Evolutionary conservation across 2,329 filamentous ascomycete genomes (phyloP), one percentile per base, ranked within the genome.

Genomic region (Madurella fahalii): DNA sequence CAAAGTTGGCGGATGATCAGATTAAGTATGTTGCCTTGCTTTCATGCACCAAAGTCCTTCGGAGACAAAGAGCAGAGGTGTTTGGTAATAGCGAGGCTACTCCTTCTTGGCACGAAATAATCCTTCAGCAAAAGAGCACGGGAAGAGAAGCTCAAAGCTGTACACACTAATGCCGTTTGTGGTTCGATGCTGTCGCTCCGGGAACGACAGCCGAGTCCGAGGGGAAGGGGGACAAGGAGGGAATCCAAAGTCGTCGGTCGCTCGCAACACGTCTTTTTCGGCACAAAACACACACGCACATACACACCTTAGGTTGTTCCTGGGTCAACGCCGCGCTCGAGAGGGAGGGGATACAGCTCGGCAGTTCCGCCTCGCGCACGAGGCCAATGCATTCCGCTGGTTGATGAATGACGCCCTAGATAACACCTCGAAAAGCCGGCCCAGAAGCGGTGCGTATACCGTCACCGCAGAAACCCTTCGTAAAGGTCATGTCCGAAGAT

Each of bases 81-180:
- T 79, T 81, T 81, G 78, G 78, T 81, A 81, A 80, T 80, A 74
- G 71, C 72, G 71, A 71, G 75, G 75, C 69, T 63, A 44, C 63
- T 76, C 65, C 61, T 69, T 81, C 73, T 81, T 74, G 78, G 78
- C 78, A 81, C 77, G 78, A 72, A 71, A 72, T 70, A 70, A 72
- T 80, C 78, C 78, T 81, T 81, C 78, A 80, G 74, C 77, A 77
- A 74, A 70, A 67, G 74, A 75, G 77, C 76, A 78, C 71, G 65
- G 34, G 34, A 69, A 56, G 68, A 64, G 58, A 68, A 72, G 75
- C 75, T 74, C 77, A 71, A 68, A 76, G 78, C 75, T 79, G 78
- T 81, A 81, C 78, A 81, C 78, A 81, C 78, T 72, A 70, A 81
- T 81, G 78, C 78, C 78, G 69, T 75, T 49, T 57, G 17, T 18